Base-by-base conservation (phyloP, 495 filamentous ascomycete genomes). In the Halenospora varia region DNA sequence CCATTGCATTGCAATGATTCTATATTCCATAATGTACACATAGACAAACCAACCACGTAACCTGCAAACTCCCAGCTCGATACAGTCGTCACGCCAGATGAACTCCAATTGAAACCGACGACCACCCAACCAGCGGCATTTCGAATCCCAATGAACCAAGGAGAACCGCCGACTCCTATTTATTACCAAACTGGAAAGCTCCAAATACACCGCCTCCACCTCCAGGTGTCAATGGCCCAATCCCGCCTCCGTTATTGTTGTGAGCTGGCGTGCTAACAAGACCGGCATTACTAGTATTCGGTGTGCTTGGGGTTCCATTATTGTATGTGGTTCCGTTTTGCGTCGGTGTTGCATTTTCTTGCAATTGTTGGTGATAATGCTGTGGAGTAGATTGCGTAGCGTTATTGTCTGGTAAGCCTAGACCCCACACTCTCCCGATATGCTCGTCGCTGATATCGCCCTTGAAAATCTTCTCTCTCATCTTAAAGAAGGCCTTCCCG, bases 401-500 rank as follows among this genome's bases (percentile, higher is more conserved):
- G 51, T 48, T 62, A 62, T 20, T 48, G 25, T 62, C 58, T 76
- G 77, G 18, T 74, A 76, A 53, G 75, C 75, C 75, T 1, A 97
- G 75, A 10, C 92, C 92, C 89, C 91, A 97, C 59, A 96, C 87
- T 67, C 93, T 92, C 26, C 87, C 87, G 4, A 88, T 76, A 62
- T 90, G 88, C 50, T 89, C 89, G 51, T 85, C 80, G 9, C 84
- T 76, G 48, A 96, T 92, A 35, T 79, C 78, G 51, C 92, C 91
- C 62, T 87, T 85, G 72, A 96, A 95, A 44, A 97, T 90, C 46
- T 86, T 76, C 63, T 91, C 88, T 42, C 90, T 80, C 71, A 92
- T 82, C 65, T 88, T 87, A 77, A 92, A 96, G 74, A 96, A 98
- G 18, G 96, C 88, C 67, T 90, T 89, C 24, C 94, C 94, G 0